Percentiles rank a stretch among this genome's conserved stretches.
phyloP scores from a whole-genome alignment of 805 yeast genomes.

The Limtongozyma cylindracea region DNA sequence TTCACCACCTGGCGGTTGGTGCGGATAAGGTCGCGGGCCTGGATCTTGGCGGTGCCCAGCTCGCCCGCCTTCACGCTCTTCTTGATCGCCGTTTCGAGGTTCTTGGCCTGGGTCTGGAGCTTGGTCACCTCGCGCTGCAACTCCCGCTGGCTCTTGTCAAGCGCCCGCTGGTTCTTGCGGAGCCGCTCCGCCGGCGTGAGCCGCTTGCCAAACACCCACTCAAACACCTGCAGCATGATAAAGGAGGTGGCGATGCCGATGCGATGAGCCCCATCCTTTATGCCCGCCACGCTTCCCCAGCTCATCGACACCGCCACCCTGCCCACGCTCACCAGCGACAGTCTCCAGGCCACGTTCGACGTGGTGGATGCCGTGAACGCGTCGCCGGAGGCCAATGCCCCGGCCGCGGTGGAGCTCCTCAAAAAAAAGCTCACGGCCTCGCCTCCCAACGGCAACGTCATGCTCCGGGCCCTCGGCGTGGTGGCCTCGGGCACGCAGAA shows the following conservation, averaged over 20 bases:
- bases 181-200: slow-evolving; percentile 87
- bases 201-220: slow-evolving; percentile 91
- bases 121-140: slow-evolving; percentile 70
- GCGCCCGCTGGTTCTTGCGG: slow-evolving; percentile 84
- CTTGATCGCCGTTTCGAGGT: slow-evolving; percentile 62
- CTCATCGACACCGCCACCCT: slow-evolving; percentile 15
- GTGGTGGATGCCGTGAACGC: slow-evolving; percentile 12
- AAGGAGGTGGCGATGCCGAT: too few relatives aligned
- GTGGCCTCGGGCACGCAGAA: slow-evolving; percentile 15
- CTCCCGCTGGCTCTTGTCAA: slow-evolving; percentile 88
- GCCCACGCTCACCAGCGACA: slow-evolving; percentile 13
- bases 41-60: slow-evolving; percentile 71
- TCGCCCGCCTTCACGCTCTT: slow-evolving; percentile 83
- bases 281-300: too few relatives aligned
- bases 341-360: slow-evolving; percentile 17
- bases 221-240: slow-evolving; percentile 32
- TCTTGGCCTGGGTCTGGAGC: slow-evolving; percentile 81
- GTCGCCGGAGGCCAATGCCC: slow-evolving; percentile 12
- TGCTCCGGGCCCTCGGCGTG: slow-evolving; percentile 11
- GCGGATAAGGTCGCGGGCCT: slow-evolving; percentile 85
- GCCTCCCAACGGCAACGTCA: slow-evolving; percentile 16
- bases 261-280: too few relatives aligned
- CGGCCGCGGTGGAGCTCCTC: slow-evolving; percentile 7
- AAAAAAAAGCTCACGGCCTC: slow-evolving; percentile 6
- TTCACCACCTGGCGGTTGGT: slow-evolving; percentile 67